Base-by-base conservation (phyloP, 176 grass and related monocot species). In the sorghum (Sorghum bicolor) region DNA sequence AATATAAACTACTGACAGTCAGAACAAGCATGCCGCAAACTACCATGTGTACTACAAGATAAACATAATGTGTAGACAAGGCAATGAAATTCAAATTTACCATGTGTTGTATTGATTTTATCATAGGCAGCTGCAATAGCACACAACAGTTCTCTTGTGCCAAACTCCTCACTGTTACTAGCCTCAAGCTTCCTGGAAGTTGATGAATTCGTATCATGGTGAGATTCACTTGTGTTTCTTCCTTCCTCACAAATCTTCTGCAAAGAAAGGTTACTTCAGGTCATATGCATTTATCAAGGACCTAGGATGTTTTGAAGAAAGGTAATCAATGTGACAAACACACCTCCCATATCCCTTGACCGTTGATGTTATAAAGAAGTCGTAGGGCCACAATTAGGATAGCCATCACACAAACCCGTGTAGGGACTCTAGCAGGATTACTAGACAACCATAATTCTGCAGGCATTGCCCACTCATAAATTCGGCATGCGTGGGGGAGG, bases 281-380 rank as follows among this genome's bases (percentile, higher is more conserved):
- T 34, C 37, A 70, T 86, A 63, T 28, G 22, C 16, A 88, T 89
- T 82, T 63, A 32, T 29, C 47, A 80, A 8, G 40, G 10, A 70
- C 48, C 5, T 38, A 28, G 80, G 15, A 87, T 58, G 64, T 39
- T 29, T 14, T 69, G 30, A 0, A 63, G 45, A 61, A 62, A 43
- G 30, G 22, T 61, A 72, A 17, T 44, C 70, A 74, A 70, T 64
- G 65, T 47, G 72, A 64, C 44, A 87, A 84, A 75, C 69, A 90
- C 90, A 89, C 90, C 84, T 98, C 95, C 95, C 92, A 98, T 66
- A 78, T 79, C 50, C 95, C 95, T 76, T 90, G 89, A 52, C 95
- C 90, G 25, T 98, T 90, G 66, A 98, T 86, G 64, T 89, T 83
- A 57, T 91, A 98, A 45, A 90, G n/a, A 57, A 98, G 10, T 81